Base-by-base conservation (phyloP, 768 basidiomycete species). In the Mycena kentingensis region DNA sequence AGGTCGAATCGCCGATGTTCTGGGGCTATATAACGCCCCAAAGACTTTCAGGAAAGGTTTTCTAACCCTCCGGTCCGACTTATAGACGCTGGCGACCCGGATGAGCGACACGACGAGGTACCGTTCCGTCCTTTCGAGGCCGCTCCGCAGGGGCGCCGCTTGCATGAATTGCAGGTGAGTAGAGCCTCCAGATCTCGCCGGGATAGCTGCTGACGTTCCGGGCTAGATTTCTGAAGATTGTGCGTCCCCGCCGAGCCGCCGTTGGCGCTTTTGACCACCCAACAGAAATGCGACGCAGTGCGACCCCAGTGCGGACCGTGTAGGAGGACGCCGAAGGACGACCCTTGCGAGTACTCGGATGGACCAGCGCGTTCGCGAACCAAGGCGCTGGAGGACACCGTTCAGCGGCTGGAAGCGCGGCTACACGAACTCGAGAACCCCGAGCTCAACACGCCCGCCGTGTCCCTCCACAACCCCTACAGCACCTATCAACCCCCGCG, bases 341-440 rank as follows among this genome's bases (percentile, higher is more conserved):
- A 85, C 46, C 83, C 82, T 28, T 89, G 87, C 65, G 86, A 88
- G 67, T 89, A 87, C 65, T 74, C 82, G 5, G 86, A 88, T 60
- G 82, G 81, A 5, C 77, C 77, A 26, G 78, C 78, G 36, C 78
- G 82, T 51, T 82, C 87, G 19, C 72, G 79, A 49, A 86, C 81
- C 3, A 76, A 84, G 60, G 71, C 75, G 4, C 67, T 88, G 18
- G 84, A 86, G 63, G 83, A 85, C 31, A 77, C 82, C 1, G 71
- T 87, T 21, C 69, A 75, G 1, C 72, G 79, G 26, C 68, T 88
- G 29, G 78, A 79, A 64, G 75, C 80, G 34, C 77, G 85, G 32
- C 70, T 88, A 7, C 71, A 72, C 42, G 82, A 84, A 54, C 67
- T 83, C 25, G 82, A 84, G 60, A 69, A 83, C 49, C 82, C 82